Evolutionary conservation across 257 asterid genomes (phyloP).

Genomic region (Verbascum thapsus): DNA sequence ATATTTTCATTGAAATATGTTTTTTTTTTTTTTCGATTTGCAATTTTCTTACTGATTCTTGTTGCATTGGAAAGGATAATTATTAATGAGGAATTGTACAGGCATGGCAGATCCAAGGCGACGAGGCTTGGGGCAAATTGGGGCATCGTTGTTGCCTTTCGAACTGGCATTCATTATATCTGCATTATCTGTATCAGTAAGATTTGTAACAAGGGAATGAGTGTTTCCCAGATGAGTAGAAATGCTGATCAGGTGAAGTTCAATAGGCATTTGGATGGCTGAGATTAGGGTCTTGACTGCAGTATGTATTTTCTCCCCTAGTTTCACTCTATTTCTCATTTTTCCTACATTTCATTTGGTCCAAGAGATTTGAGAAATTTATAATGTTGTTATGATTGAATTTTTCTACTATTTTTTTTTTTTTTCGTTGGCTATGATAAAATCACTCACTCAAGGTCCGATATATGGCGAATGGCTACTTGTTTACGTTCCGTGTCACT

Average conservation of each 20-base stretch:
- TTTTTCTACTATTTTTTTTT: neutral
- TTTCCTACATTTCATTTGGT: conserved; percentile 45
- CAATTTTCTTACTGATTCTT: conserved; percentile 38
- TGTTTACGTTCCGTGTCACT: too few species aligned
- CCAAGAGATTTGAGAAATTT: conserved; percentile 32
- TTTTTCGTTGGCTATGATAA: too few species aligned
- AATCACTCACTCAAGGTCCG: too few species aligned
- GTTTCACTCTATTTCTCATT: conserved; percentile 39
- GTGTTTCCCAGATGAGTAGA: neutral
- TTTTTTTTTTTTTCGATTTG: neutral
- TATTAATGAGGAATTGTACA: conserved; percentile 43
- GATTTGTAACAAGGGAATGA: conserved; percentile 12
- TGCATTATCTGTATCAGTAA: conserved; percentile 29
- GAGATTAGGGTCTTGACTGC: conserved; percentile 36
- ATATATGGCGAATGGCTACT: too few species aligned
- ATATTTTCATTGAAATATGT: too few species aligned
- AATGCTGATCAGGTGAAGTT: conserved; percentile 20
- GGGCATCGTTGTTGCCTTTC: conserved; percentile 38
- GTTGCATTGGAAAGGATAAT: conserved; percentile 37
- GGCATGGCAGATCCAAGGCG: conserved; percentile 49
- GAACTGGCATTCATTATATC: conserved; percentile 28
- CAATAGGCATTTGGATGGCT: conserved; percentile 38
- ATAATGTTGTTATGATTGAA: neutral
- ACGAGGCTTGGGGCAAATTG: conserved; percentile 70
- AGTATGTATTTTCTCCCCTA: conserved; percentile 26